A percentile compares a stretch with the other conserved stretches of the same genome.
These are phyloP conservation scores for Pleodorina starrii DNA, from an alignment of 139 green algal species.

Conservation along the genomic window DNA sequence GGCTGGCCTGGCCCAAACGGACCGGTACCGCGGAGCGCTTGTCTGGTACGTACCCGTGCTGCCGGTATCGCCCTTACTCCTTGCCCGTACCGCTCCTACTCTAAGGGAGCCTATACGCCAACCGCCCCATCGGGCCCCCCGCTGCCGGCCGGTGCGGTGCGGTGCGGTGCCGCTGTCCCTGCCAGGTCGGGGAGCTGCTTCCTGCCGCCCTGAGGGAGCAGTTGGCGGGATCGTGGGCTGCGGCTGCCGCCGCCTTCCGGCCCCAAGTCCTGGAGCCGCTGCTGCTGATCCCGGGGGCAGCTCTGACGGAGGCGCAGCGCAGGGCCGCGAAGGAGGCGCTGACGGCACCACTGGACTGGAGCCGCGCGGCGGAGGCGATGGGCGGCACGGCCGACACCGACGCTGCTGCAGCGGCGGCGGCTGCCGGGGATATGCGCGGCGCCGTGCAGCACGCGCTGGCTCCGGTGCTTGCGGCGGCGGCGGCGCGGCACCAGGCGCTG, in stretches of 20 bases:
- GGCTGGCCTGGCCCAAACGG: too few species aligned
- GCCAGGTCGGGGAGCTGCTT: neutral
- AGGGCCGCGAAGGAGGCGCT: neutral
- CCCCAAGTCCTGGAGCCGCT: neutral
- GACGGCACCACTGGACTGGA: neutral
- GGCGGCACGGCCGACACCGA: neutral
- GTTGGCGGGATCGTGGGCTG: neutral
- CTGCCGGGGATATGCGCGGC: neutral
- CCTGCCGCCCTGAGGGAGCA: neutral
- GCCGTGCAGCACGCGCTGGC: neutral
- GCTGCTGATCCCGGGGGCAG: neutral
- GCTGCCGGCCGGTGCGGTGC: too few species aligned
- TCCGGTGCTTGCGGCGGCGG: neutral
- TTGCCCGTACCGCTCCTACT: too few species aligned
- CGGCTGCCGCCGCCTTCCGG: neutral
- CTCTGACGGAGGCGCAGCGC: neutral
- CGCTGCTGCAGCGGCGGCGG: neutral
- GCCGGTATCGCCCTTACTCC: neutral
- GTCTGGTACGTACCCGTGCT: neutral
- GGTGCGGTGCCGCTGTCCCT: too few species aligned
- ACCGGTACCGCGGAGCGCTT: too few species aligned
- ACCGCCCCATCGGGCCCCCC: too few species aligned
- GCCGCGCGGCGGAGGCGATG: neutral
- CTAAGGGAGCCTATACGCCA: too few species aligned
- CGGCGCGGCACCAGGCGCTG: neutral